Percentiles rank a stretch among this genome's conserved stretches.
These are phyloP conservation scores for Colletotrichum somersetense DNA, from an alignment of 2,329 filamentous ascomycete genomes.

Conservation along the genomic window DNA sequence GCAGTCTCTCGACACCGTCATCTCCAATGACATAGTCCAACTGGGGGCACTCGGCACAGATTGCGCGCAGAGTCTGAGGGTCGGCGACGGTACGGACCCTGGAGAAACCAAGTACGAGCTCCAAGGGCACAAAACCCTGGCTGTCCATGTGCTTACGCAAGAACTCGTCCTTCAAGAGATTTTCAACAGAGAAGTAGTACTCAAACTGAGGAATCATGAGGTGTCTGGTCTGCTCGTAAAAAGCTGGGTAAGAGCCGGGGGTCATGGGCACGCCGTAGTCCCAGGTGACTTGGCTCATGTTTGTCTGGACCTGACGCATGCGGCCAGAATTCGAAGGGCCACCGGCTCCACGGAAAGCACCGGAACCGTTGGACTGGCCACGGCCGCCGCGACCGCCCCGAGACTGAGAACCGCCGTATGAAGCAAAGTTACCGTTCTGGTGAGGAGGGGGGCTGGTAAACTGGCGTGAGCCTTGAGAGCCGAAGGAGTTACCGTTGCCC, in stretches of 20 bases:
- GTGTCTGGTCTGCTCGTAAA: slow-evolving; percentile 30
- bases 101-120: slow-evolving; percentile 87
- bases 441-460: slow-evolving; percentile 59
- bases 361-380: slow-evolving; percentile 33
- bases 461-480: slow-evolving; percentile 49
- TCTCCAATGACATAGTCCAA: slow-evolving; percentile 82
- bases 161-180: slow-evolving; percentile 92
- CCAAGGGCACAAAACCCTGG: slow-evolving; percentile 88
- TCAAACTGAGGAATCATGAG: slow-evolving; percentile 71
- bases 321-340: slow-evolving; percentile 45
- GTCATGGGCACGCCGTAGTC: slow-evolving; percentile 54
- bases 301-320: slow-evolving; percentile 53
- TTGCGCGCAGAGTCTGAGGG: slow-evolving; percentile 57
- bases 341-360: slow-evolving; percentile 31
- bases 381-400: slow-evolving; percentile 39
- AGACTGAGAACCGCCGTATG: slow-evolving; percentile 36
- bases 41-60: slow-evolving; percentile 73
- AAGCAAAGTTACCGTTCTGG: slow-evolving; percentile 48
- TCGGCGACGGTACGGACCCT: slow-evolving; percentile 77
- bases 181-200: slow-evolving; percentile 98
- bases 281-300: slow-evolving; percentile 49
- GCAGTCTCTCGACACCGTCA: slow-evolving; percentile 83
- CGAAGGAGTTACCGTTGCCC: slow-evolving; percentile 51
- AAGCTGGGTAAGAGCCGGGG: slow-evolving; percentile 15
- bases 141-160: slow-evolving; percentile 94